These are phyloP conservation scores for Picochlorum costavermella DNA, from an alignment of 139 green algal genomes.

Conservation along the genomic window DNA sequence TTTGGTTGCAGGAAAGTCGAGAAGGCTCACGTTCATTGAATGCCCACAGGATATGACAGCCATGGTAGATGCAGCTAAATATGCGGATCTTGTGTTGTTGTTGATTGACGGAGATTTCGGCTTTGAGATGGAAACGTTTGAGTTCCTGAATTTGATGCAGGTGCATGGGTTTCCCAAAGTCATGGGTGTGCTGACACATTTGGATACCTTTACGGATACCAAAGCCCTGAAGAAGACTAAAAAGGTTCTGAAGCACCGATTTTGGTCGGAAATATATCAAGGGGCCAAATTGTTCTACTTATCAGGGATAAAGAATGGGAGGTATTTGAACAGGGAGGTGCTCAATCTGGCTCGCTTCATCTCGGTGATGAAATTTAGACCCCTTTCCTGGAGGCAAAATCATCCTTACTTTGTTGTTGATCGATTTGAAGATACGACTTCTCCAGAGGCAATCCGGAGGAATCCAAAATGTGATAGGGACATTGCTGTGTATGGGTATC, in stretches of 20 bases:
- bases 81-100: conserved; percentile 94
- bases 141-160: conserved; percentile 98
- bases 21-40: conserved; percentile 92
- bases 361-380: conserved; percentile 83
- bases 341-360: conserved; percentile 95
- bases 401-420: conserved; percentile 90
- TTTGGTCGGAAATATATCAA: conserved; percentile 96
- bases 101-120: conserved; percentile 90
- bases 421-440: conserved; percentile 80
- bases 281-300: conserved; percentile 98
- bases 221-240: conserved; percentile 86
- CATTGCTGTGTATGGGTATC: conserved; percentile 87
- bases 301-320: conserved; percentile 72
- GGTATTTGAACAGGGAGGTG: conserved; percentile 79
- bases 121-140: conserved; percentile 99
- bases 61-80: conserved; percentile 94
- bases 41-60: conserved; percentile 73
- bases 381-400: conserved; percentile 79
- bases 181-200: conserved; percentile 98
- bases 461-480: conserved; percentile 78
- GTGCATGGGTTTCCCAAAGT: conserved; percentile 93
- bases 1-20: conserved; percentile 81
- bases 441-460: conserved; percentile 49
- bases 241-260: conserved; percentile 88
- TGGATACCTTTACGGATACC: conserved; percentile 84